A percentile compares a stretch with the other conserved stretches of the same genome.
Evolutionary conservation across 805 yeast species (phyloP).

Genomic region (Pichia gijzeniarum): DNA sequence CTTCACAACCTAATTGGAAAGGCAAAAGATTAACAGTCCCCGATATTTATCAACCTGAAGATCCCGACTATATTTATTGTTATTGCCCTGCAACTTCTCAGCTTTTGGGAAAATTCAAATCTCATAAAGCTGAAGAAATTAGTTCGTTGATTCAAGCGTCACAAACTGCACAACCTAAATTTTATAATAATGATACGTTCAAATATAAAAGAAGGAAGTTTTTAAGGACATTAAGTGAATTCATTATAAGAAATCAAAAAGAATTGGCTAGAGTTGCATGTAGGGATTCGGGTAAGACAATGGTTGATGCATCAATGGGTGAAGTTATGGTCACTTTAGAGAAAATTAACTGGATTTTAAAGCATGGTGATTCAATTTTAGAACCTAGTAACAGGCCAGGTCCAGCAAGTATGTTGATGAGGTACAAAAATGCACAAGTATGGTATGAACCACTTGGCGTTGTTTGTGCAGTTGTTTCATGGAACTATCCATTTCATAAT

Average conservation of each 20-base stretch:
- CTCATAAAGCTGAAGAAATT: constrained; percentile 63
- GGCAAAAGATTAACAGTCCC: constrained; percentile 71
- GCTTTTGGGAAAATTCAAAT: constrained; percentile 63
- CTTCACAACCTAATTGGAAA: constrained; percentile 87
- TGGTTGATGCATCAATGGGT: constrained; percentile 94
- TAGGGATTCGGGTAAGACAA: constrained; percentile 93
- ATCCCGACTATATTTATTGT: constrained; percentile 66
- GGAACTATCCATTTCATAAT: constrained; percentile 98
- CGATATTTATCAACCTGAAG: constrained; percentile 49
- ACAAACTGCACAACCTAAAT: constrained; percentile 45
- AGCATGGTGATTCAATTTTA: constrained; percentile 71
- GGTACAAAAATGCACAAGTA: constrained; percentile 88
- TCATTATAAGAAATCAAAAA: constrained; percentile 74
- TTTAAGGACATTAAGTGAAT: constrained; percentile 63
- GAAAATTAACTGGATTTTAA: constrained; percentile 82
- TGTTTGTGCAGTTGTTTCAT: constrained; percentile 84
- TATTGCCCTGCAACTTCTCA: constrained; percentile 98
- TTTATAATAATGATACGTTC: constrained; percentile 49
- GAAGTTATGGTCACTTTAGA: constrained; percentile 94
- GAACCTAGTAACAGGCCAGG: constrained; percentile 76
- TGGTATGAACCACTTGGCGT: constrained; percentile 90
- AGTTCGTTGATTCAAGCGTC: constrained; percentile 55
- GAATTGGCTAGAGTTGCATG: constrained; percentile 88
- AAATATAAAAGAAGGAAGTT: constrained; percentile 56
- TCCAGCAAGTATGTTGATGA: constrained; percentile 77